Base-by-base conservation (phyloP, 2,329 filamentous ascomycete species). In the Botryotinia convoluta region DNA sequence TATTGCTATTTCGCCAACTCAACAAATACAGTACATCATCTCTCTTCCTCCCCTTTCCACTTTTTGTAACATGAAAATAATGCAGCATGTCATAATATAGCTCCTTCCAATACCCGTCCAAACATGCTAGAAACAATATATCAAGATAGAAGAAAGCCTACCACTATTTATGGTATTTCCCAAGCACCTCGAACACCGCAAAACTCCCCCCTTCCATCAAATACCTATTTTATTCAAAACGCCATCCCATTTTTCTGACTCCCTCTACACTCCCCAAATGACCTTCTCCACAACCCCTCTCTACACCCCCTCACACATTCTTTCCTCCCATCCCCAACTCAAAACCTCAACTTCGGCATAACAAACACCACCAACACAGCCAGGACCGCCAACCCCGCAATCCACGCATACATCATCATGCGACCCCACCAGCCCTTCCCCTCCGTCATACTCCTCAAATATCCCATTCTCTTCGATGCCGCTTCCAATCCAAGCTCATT, bases 261-360 rank as follows among this genome's bases (percentile, higher is more conserved):
- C 14, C n/a, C n/a, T 18, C n/a, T 16, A n/a, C 48, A n/a, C 26
- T 16, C n/a, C 14, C 29, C n/a, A 57, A 57, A 57, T 18, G 3
- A 57, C 2, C 14, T 18, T 29, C 16, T 8, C 1, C n/a, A 4
- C 3, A 57, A 57, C 51, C 51, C 16, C n/a, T 18, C 48, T 51
- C 26, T 35, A 45, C 32, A 37, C 20, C 35, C 20, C 44, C 10
- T 3, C 16, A 2, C 10, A 8, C 7, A 45, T 22, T 45, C 10
- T n/a, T 51, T n/a, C 20, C 12, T 18, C 32, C 42, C 32, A 14
- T 14, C 26, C 44, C 42, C 22, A 59, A 59, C 35, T 74, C 74
- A 97, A 80, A 97, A 96, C 79, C 95, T 87, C 81, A 98, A 83
- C 85, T 98, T 98, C 0, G 95, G 95, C 80, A 94, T 84, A 69